Conservation (phyloP, 2,329 filamentous ascomycete species). For the Fusarium redolens region DNA sequence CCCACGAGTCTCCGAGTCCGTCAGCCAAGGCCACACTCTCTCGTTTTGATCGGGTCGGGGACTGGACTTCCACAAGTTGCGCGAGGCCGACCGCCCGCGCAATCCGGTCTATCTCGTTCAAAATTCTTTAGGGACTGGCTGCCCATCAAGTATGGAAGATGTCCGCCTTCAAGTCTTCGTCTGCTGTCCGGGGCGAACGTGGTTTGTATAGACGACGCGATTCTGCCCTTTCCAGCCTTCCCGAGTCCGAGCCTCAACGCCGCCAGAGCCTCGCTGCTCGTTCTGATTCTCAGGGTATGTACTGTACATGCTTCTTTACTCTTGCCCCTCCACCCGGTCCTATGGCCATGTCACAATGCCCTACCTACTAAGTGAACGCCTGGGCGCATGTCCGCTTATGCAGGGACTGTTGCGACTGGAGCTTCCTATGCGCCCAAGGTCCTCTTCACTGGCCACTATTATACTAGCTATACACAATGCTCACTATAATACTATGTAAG, state of each 20-base stretch:
- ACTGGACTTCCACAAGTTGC: slow-evolving; percentile 35
- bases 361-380: slow-evolving; percentile 14
- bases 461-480: slow-evolving; percentile 1
- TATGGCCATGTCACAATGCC: slow-evolving; percentile 18
- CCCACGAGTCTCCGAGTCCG: slow-evolving; percentile 32
- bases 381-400: slow-evolving; percentile 25
- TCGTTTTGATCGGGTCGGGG: slow-evolving; percentile 39
- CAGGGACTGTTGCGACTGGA: slow-evolving; percentile 21
- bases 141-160: slow-evolving; percentile 53
- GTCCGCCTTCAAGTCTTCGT: slow-evolving; percentile 47
- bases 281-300: slow-evolving; percentile 49
- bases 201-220: slow-evolving; percentile 42
- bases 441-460: slow-evolving; percentile 3
- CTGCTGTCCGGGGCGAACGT: slow-evolving; percentile 44
- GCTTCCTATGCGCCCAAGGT: slow-evolving; percentile 8
- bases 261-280: slow-evolving; percentile 42
- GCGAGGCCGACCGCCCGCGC: slow-evolving; percentile 44
- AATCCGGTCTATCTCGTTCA: slow-evolving; percentile 31
- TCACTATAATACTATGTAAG: slow-evolving; percentile 36
- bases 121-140: slow-evolving; percentile 37
- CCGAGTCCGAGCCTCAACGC: slow-evolving; percentile 38
- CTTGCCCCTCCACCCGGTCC: slow-evolving; percentile 4
- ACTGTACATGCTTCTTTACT: slow-evolving; percentile 1
- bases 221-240: slow-evolving; percentile 40
- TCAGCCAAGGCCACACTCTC: slow-evolving; percentile 36